Base-by-base conservation (phyloP, 352 stramenopile species). In the Globisporangium orthogonon region DNA sequence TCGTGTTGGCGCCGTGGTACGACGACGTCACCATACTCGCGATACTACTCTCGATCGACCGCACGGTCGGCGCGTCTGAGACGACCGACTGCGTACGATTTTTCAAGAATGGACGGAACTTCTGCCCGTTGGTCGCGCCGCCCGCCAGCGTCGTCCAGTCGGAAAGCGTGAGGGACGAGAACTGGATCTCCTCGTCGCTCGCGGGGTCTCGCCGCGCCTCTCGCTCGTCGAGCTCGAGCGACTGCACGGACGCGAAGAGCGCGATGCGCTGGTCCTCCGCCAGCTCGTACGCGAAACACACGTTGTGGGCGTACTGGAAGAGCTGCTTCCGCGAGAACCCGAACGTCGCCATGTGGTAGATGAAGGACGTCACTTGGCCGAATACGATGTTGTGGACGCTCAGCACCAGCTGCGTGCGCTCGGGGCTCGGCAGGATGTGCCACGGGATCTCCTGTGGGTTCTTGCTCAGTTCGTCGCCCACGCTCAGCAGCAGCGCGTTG, bases 281-380 rank as follows among this genome's bases (percentile, higher is more conserved):
- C 29, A 94, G 52, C 61, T 94, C 84, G 56, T 91, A 94, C 1
- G 84, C 81, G 60, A 87, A 91, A 39, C 78, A 84, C 29, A 89
- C 79, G 56, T 86, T 87, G 43, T 83, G 66, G 7, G 80, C 78
- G 44, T 83, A 94, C 58, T 91, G 81, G 52, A 75, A 66, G 49
- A 94, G 75, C 56, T 91, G 79, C 30, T 70, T 69, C 4, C 71
- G 62, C 47, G 78, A 70, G 54, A 88, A 89, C 1, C 77, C 77
- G 61, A 90, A 89, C 41, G 78, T 81, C 40, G 76, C 71, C 30
- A 94, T 70, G 61, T 91, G 86, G 63, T 88, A 88, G 15, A 91
- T 46, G 52, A 89, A 91, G 13, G 84, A 78, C 41, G 70, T 83
- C 3, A 75, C 70, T 63, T 94, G 84, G 6, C 81, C 84, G 61